These are phyloP conservation scores for Cardamine occulta DNA, from an alignment of 345 rosid species.

Conservation along the genomic window DNA sequence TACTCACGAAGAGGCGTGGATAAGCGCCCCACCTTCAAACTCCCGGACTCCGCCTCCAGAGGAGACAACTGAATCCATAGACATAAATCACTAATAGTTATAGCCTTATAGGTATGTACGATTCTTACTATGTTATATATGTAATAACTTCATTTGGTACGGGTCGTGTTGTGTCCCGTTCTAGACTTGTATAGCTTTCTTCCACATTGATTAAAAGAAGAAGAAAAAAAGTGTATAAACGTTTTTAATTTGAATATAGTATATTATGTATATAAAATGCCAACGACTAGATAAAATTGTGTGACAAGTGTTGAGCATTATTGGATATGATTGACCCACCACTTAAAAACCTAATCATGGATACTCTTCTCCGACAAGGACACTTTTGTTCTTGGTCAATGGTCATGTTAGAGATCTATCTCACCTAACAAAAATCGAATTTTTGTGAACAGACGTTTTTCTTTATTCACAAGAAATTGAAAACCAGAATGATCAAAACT, in stretches of 20 bases:
- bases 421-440: neutral
- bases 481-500: constrained; percentile 22
- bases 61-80: constrained; percentile 45
- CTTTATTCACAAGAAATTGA: constrained; percentile 10
- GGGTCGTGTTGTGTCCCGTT: neutral
- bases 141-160: constrained; percentile 35
- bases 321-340: constrained; percentile 26
- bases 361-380: constrained; percentile 2
- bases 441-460: neutral
- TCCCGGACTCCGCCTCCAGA: constrained; percentile 64
- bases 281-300: neutral
- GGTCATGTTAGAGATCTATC: constrained; percentile 17
- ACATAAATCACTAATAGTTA: constrained; percentile 21
- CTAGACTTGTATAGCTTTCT: constrained; percentile 36
- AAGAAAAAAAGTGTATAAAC: constrained; percentile 28
- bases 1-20: constrained; percentile 86
- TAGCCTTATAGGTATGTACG: constrained; percentile 6
- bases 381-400: constrained; percentile 10
- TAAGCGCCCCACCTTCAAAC: constrained; percentile 77
- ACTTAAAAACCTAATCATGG: constrained; percentile 6
- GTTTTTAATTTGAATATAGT: neutral
- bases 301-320: constrained; percentile 24
- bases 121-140: constrained; percentile 7
- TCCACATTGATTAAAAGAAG: constrained; percentile 9
- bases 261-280: neutral